phyloP scores from a whole-genome alignment of 106 monocot genomes.

The Hemerocallis citrina region DNA sequence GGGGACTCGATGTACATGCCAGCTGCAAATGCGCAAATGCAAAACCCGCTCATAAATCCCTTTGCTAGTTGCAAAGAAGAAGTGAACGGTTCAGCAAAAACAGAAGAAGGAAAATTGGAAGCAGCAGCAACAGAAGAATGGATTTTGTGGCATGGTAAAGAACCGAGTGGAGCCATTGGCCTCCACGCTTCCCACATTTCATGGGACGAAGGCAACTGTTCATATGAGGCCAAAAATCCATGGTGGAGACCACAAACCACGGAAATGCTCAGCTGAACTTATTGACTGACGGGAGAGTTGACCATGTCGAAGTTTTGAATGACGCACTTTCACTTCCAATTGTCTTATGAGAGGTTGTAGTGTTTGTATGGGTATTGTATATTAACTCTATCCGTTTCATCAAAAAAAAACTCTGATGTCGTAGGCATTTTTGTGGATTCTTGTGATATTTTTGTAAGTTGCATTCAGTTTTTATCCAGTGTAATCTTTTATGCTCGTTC shows the following conservation, averaged over 20 bases:
- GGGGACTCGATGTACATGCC: constrained; percentile 94
- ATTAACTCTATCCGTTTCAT: no score
- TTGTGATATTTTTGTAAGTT: no score
- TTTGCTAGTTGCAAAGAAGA: constrained; percentile 26
- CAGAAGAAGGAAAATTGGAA: constrained; percentile 30
- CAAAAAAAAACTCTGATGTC: no score
- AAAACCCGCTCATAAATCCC: constrained; percentile 62
- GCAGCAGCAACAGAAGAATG: constrained; percentile 56
- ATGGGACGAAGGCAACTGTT: constrained; percentile 55
- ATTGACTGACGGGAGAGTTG: no score
- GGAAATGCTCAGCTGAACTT: no score
- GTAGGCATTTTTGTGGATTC: no score
- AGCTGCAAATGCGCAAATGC: constrained; percentile 40
- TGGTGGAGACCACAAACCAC: constrained; percentile 96
- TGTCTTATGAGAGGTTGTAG: no score
- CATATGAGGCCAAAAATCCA: constrained; percentile 56
- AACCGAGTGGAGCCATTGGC: constrained; percentile 69
- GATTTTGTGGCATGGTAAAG: constrained; percentile 75
- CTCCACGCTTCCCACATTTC: constrained; percentile 86
- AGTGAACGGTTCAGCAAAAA: constrained; percentile 1
- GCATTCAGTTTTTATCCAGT: no score
- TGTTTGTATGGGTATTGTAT: no score
- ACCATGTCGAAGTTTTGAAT: no score
- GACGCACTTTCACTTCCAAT: no score
- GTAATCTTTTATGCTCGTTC: no score